Percentiles rank a stretch among this genome's conserved stretches.
phyloP scores from a whole-genome alignment of 2,329 filamentous ascomycete genomes.

The Cladosporium sp. region DNA sequence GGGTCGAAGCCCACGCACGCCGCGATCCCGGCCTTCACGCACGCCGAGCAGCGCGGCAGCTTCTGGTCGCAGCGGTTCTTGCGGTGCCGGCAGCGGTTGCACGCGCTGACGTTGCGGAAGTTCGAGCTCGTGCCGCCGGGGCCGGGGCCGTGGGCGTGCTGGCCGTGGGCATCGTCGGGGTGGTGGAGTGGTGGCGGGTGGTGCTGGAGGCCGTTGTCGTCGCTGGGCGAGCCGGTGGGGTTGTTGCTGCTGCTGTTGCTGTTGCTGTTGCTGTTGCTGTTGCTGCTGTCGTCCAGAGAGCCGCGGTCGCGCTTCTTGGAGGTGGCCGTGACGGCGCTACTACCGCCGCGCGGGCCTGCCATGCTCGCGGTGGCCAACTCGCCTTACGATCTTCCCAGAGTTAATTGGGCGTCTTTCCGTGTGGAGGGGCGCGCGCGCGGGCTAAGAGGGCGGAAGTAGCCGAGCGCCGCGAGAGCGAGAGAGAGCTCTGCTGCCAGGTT shows the following conservation, averaged over 20 bases:
- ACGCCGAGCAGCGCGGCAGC: slow-evolving; percentile 82
- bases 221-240: neutral
- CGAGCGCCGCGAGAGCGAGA: neutral
- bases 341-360: slow-evolving; percentile 9
- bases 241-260: neutral
- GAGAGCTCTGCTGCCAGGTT: too few relatives aligned
- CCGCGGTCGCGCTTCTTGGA: slow-evolving; percentile 11
- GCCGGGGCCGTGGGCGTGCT: slow-evolving; percentile 6
- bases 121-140: slow-evolving; percentile 30
- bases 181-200: neutral
- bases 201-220: neutral
- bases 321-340: neutral
- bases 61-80: slow-evolving; percentile 96
- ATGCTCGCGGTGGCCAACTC: neutral
- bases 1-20: slow-evolving; percentile 94
- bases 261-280: neutral
- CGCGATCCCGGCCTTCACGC: slow-evolving; percentile 76
- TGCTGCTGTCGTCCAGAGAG: neutral
- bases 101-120: slow-evolving; percentile 65
- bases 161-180: neutral
- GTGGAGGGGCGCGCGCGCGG: neutral
- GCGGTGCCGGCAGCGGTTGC: slow-evolving; percentile 82
- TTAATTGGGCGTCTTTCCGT: neutral
- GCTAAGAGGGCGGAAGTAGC: slow-evolving; percentile 1
- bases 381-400: neutral